Conservation (phyloP, 1,139 yeast species). For the Suhomyces wounanorum region DNA sequence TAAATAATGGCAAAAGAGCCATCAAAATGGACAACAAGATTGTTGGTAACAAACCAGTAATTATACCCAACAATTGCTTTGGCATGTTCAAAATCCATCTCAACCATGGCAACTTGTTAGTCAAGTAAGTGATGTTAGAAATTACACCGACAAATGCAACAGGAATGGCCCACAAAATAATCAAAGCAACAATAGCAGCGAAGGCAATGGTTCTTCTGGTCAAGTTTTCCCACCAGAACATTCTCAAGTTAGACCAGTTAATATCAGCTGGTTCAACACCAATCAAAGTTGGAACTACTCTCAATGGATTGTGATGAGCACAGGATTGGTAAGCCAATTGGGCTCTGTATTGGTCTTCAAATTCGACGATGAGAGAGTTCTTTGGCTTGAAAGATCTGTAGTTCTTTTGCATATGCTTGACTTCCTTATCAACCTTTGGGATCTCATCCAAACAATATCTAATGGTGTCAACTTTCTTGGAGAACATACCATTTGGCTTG, state of each 20-base stretch:
- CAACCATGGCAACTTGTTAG: conserved; percentile 67
- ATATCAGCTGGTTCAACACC: conserved; percentile 66
- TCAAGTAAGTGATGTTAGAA: conserved; percentile 77
- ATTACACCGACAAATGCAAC: conserved; percentile 94
- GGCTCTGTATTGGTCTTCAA: conserved; percentile 68
- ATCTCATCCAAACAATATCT: conserved; percentile 57
- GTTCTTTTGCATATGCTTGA: conserved; percentile 51
- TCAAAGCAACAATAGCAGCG: conserved; percentile 57
- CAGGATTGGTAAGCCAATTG: conserved; percentile 68
- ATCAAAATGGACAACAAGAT: conserved; percentile 78
- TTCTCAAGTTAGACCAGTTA: conserved; percentile 68
- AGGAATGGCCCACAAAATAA: conserved; percentile 90
- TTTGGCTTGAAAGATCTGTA: conserved; percentile 46
- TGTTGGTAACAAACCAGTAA: conserved; percentile 87
- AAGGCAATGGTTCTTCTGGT: conserved; percentile 59
- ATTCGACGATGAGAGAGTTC: conserved; percentile 68
- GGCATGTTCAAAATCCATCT: conserved; percentile 74
- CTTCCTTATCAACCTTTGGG: conserved; percentile 56
- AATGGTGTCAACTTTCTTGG: conserved; percentile 61
- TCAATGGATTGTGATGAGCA: conserved; percentile 54
- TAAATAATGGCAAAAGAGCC: conserved; percentile 75
- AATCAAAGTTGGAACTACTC: conserved; percentile 51
- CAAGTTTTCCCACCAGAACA: conserved; percentile 83
- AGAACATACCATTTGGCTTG: conserved; percentile 55
- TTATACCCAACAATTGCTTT: conserved; percentile 63